A percentile compares a stretch with the other conserved stretches of the same genome.
Evolutionary conservation across 106 monocot genomes (phyloP).

Genomic region (Dioscorea alata): DNA sequence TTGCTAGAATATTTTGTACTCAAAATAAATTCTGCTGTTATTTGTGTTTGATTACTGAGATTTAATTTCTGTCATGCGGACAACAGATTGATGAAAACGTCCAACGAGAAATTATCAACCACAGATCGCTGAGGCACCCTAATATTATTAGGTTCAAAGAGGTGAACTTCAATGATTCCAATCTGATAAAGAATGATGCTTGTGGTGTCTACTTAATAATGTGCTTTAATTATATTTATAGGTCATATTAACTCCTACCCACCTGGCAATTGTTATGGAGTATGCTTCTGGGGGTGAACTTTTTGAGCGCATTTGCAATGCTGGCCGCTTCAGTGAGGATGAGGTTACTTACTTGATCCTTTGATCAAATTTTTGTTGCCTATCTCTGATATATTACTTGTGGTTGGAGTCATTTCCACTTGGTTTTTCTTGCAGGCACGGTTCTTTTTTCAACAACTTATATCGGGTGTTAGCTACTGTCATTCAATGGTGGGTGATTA

Average conservation of each 20-base stretch:
- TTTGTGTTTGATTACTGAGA: too few relatives aligned
- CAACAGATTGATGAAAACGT: constrained; percentile 75
- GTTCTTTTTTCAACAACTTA: constrained; percentile 97
- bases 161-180: constrained; percentile 16
- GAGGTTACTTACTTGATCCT: constrained; percentile 17
- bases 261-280: constrained; percentile 98
- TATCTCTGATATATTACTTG: not conserved
- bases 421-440: constrained; percentile 51
- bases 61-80: too few relatives aligned
- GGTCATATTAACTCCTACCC: constrained; percentile 96
- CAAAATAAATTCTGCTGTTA: too few relatives aligned
- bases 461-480: constrained; percentile 94
- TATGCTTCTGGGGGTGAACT: constrained; percentile 97
- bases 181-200: too few relatives aligned
- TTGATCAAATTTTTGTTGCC: not conserved
- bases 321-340: constrained; percentile 82
- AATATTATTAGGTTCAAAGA: constrained; percentile 79
- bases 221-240: constrained; percentile 6
- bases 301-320: constrained; percentile 91
- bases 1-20: too few relatives aligned
- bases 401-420: not conserved
- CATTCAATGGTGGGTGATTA: constrained; percentile 80
- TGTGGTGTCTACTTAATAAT: too few relatives aligned
- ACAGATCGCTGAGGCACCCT: constrained; percentile 69
- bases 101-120: constrained; percentile 72